phyloP scores from a whole-genome alignment of 495 filamentous ascomycete genomes.

The Jackrogersella multiformis region DNA sequence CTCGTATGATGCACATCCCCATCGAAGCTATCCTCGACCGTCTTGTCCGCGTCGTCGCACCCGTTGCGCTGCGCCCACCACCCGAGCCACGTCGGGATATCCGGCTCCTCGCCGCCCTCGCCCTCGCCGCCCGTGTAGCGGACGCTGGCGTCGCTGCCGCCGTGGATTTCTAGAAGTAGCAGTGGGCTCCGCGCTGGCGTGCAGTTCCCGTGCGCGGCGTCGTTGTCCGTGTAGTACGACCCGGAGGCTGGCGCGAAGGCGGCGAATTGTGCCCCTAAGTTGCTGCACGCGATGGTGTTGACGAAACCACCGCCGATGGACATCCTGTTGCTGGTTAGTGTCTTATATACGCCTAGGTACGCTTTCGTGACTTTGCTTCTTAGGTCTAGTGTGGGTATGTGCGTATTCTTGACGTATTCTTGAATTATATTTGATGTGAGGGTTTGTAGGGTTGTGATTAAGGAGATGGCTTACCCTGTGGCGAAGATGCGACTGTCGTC shows the following conservation, averaged over 20 bases:
- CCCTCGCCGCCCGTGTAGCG: constrained; percentile 50
- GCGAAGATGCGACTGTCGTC: constrained; percentile 62
- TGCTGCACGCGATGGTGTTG: constrained; percentile 61
- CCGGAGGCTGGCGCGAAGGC: constrained; percentile 56
- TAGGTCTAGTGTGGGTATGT: no score
- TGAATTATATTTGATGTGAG: no score
- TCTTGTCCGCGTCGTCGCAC: constrained; percentile 36
- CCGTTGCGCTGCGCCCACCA: constrained; percentile 51
- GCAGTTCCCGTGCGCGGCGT: constrained; percentile 41
- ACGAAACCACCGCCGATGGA: constrained; percentile 67
- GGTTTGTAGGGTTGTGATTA: not conserved
- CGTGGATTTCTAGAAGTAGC: constrained; percentile 60
- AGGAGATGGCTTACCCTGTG: no score
- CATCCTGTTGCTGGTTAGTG: constrained; percentile 45
- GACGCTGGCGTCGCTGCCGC: constrained; percentile 51
- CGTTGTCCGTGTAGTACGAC: constrained; percentile 45
- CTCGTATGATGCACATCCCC: constrained; percentile 46
- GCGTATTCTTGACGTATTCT: no score
- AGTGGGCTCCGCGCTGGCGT: constrained; percentile 50
- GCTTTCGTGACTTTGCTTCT: not conserved
- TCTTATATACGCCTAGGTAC: no score
- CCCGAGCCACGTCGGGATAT: constrained; percentile 48
- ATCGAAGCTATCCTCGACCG: constrained; percentile 43
- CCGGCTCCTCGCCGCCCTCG: constrained; percentile 48
- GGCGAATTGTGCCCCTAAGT: constrained; percentile 52